Evolutionary conservation across 2,329 filamentous ascomycete species (phyloP), one percentile per base, ranked within the genome.

Genomic region (Helminthosporium solani): DNA sequence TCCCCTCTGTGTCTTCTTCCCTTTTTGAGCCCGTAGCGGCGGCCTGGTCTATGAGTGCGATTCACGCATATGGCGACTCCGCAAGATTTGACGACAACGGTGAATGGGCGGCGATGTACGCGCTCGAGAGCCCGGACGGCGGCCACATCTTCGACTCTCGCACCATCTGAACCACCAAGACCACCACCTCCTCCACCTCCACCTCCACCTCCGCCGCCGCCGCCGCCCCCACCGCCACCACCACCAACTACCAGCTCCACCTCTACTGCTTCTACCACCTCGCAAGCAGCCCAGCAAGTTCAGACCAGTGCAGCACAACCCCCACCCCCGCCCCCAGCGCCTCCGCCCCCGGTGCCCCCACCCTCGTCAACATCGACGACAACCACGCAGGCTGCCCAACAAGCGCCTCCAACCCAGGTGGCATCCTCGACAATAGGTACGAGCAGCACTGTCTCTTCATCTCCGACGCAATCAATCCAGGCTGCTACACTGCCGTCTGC

Each of bases 61-160:
- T 49, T 62, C 54, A 61, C 62, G 62, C 57, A 71, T n/a, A n/a
- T 71, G 68, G 66, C 68, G 50, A 60, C 66, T 55, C 68, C 67
- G 31, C 58, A 59, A 60, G 61, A 64, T 35, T 62, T 60, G 37
- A 66, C 63, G 41, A 70, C 66, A 45, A 70, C 66, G 46, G 67
- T 71, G 52, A 67, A 47, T 52, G 68, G 68, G 53, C 61, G 61
- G 56, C 61, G 63, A 58, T 71, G 68, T 58, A 70, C 67, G 53
- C 66, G 68, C 50, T 66, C 67, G 44, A 64, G 63, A 37, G 65
- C 60, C 49, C 61, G 64, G 35, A 65, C 61, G 30, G 55, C 61
- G 44, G 54, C 53, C 48, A 60, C 58, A 31, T 63, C 38, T 4
- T 25, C 64, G 18, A 55, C 56, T 33, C 35, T 50, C 19, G 49